Percentiles rank a stretch among this genome's conserved stretches.
Evolutionary conservation across 2,329 filamentous ascomycete species (phyloP).

Genomic region (Apiospora saccharicola): DNA sequence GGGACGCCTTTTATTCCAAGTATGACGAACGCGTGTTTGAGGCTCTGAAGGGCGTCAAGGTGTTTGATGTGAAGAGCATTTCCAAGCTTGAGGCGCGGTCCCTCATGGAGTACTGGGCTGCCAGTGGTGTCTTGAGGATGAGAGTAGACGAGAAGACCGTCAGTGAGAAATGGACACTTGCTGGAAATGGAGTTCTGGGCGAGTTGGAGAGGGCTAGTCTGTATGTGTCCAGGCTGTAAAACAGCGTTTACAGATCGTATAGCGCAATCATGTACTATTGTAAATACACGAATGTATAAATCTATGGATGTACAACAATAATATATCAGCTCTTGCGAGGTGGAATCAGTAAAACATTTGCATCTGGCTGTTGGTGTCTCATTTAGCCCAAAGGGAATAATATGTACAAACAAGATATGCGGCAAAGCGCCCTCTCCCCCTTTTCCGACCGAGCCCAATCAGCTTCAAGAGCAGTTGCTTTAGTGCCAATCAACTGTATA

Average conservation of each 20-base stretch:
- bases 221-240: slow-evolving; percentile 33
- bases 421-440: not conserved
- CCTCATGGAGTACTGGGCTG: slow-evolving; percentile 93
- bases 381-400: no score
- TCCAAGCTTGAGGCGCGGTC: slow-evolving; percentile 77
- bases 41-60: slow-evolving; percentile 56
- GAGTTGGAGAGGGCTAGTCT: slow-evolving; percentile 76
- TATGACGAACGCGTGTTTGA: slow-evolving; percentile 67
- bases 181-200: slow-evolving; percentile 81
- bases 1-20: slow-evolving; percentile 61
- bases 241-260: not conserved
- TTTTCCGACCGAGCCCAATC: not conserved
- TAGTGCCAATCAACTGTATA: no score
- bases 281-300: slow-evolving; percentile 22
- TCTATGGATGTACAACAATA: slow-evolving; percentile 8
- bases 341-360: not conserved
- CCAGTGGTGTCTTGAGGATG: slow-evolving; percentile 79
- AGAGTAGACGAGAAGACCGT: slow-evolving; percentile 75
- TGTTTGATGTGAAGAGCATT: slow-evolving; percentile 70
- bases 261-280: slow-evolving; percentile 16
- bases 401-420: not conserved
- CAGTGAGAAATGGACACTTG: slow-evolving; percentile 83
- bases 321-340: not conserved
- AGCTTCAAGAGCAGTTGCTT: not conserved
- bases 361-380: not conserved